Conservation (phyloP, 129 eudicot genomes). For the Tagetes erecta region DNA sequence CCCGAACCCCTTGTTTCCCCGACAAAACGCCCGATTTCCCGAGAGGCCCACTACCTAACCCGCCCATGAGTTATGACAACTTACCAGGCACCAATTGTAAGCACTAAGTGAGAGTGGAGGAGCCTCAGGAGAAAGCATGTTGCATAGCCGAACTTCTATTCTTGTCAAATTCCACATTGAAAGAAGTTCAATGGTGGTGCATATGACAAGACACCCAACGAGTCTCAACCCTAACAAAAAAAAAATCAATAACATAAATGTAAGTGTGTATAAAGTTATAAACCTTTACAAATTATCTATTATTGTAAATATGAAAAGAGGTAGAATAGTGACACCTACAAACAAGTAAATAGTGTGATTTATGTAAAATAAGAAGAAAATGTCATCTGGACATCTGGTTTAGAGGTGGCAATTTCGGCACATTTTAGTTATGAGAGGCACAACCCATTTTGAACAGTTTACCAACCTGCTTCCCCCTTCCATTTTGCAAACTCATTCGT, state of each 20-base stretch:
- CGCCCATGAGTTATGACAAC: conserved; percentile 23
- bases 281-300: conserved; percentile 1
- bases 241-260: not conserved
- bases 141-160: conserved; percentile 89
- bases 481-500: not conserved
- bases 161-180: conserved; percentile 99
- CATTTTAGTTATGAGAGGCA: not conserved
- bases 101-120: conserved; percentile 84
- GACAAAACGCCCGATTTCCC: no score
- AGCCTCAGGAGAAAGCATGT: conserved; percentile 93
- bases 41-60: not conserved
- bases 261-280: not conserved
- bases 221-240: conserved; percentile 57
- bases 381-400: not conserved
- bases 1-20: not conserved
- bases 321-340: not conserved
- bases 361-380: not conserved
- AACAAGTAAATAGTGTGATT: not conserved
- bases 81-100: conserved; percentile 89
- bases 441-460: not conserved
- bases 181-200: conserved; percentile 74
- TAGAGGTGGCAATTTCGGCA: not conserved
- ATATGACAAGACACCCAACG: conserved; percentile 50
- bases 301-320: conserved; percentile 12
- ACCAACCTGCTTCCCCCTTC: not conserved